Percentiles rank a stretch among this genome's conserved stretches.
Conservation (phyloP, 345 rosid species). For the Cardamine chenopodiifolia region DNA sequence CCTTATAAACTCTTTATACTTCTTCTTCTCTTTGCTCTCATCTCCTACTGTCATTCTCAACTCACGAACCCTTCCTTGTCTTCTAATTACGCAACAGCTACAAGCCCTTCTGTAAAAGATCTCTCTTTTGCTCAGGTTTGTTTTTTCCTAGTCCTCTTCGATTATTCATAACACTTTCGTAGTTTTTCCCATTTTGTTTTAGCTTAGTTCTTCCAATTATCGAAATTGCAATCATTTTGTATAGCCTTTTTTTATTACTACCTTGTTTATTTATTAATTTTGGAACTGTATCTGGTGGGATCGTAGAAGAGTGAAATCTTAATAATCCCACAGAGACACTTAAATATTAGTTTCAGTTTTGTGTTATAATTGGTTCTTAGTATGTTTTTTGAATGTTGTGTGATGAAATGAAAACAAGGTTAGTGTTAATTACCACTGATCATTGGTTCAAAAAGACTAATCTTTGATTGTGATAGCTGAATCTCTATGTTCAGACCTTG, state of each 20-base stretch:
- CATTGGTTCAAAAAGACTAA: background rate
- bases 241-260: background rate
- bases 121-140: slow-evolving; percentile 32
- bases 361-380: background rate
- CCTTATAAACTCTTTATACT: background rate
- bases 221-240: background rate
- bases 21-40: background rate
- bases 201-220: background rate
- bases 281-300: background rate
- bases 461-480: background rate
- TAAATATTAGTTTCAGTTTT: background rate
- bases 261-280: background rate
- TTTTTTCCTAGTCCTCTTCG: background rate
- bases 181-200: background rate
- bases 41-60: background rate
- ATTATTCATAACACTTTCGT: background rate
- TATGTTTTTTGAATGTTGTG: background rate
- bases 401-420: background rate
- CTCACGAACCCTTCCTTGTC: background rate
- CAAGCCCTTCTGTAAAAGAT: background rate
- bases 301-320: background rate
- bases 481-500: slow-evolving; percentile 8
- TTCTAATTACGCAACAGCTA: background rate
- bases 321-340: slow-evolving; percentile 8
- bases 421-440: background rate